Evolutionary conservation across 495 filamentous ascomycete species (phyloP).

Genomic region (Friedmanniomyces endolithicus): DNA sequence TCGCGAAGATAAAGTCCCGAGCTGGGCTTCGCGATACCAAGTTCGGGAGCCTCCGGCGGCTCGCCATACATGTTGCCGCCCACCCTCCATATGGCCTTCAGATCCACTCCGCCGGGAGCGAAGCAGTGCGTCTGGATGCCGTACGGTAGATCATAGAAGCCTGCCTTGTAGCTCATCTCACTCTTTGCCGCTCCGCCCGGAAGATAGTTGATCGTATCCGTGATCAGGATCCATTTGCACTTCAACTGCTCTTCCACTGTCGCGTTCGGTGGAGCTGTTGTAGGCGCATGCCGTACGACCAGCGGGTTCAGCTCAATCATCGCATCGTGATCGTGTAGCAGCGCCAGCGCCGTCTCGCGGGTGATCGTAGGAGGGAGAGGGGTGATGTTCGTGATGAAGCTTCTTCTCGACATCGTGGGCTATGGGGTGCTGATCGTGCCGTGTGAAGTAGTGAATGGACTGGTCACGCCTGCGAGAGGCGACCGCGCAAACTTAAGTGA

Average conservation of each 20-base stretch:
- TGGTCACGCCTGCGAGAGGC: neutral
- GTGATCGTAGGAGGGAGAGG: constrained; percentile 55
- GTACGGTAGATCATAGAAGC: constrained; percentile 55
- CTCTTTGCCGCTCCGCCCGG: constrained; percentile 51
- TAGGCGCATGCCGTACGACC: constrained; percentile 53
- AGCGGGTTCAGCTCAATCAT: constrained; percentile 79
- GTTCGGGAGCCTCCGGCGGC: constrained; percentile 42
- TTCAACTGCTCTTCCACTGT: constrained; percentile 48
- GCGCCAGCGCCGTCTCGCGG: constrained; percentile 52
- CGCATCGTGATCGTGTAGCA: constrained; percentile 56
- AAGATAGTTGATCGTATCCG: constrained; percentile 59
- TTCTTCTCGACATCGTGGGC: constrained; percentile 7
- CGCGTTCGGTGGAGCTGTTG: constrained; percentile 49
- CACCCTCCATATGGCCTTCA: constrained; percentile 62
- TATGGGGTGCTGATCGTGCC: constrained; percentile 1
- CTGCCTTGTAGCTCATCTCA: constrained; percentile 60
- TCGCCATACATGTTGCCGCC: constrained; percentile 55
- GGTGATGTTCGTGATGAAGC: constrained; percentile 54
- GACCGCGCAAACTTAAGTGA: neutral
- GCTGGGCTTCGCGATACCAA: constrained; percentile 47
- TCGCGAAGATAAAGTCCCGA: constrained; percentile 62
- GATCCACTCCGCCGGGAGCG: constrained; percentile 54
- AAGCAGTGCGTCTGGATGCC: constrained; percentile 67
- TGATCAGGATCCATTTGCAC: constrained; percentile 59
- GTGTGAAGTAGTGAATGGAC: neutral